Percentiles rank a stretch among this genome's conserved stretches.
phyloP scores from a whole-genome alignment of 1,284 basidiomycete genomes.

The Inonotus hispidus region DNA sequence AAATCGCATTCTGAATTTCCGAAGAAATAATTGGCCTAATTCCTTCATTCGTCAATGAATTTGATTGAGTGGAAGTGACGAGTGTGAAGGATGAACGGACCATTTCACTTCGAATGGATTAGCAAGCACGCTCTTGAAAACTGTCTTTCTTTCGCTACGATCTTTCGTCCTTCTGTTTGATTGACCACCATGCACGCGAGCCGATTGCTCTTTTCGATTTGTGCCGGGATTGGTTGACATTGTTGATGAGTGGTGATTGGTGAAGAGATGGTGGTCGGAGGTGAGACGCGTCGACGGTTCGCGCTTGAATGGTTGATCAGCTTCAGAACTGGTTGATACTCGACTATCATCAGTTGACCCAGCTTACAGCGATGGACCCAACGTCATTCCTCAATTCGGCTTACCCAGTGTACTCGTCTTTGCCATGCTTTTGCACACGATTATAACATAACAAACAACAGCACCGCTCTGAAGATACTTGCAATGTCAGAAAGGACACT shows the following conservation, averaged over 20 bases:
- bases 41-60: slow-evolving; percentile 8
- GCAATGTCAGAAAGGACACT: too few relatives aligned
- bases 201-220: slow-evolving; percentile 33
- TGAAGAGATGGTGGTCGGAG: background rate
- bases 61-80: slow-evolving; percentile 2
- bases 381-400: too few relatives aligned
- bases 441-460: too few relatives aligned
- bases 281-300: background rate
- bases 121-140: slow-evolving; percentile 64
- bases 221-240: background rate
- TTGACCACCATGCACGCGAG: slow-evolving; percentile 43
- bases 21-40: slow-evolving; percentile 60
- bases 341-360: too few relatives aligned
- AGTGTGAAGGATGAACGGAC: slow-evolving; percentile 32
- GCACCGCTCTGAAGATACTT: too few relatives aligned
- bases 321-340: too few relatives aligned
- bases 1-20: slow-evolving; percentile 55
- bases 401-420: too few relatives aligned
- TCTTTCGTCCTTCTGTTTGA: slow-evolving; percentile 56
- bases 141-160: slow-evolving; percentile 41
- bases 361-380: too few relatives aligned
- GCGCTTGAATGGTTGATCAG: too few relatives aligned
- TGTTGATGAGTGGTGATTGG: background rate
- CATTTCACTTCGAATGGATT: slow-evolving; percentile 70
- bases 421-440: too few relatives aligned